These are phyloP conservation scores for Citrullus colocynthis DNA, from an alignment of 306 rosid genomes.

Conservation along the genomic window DNA sequence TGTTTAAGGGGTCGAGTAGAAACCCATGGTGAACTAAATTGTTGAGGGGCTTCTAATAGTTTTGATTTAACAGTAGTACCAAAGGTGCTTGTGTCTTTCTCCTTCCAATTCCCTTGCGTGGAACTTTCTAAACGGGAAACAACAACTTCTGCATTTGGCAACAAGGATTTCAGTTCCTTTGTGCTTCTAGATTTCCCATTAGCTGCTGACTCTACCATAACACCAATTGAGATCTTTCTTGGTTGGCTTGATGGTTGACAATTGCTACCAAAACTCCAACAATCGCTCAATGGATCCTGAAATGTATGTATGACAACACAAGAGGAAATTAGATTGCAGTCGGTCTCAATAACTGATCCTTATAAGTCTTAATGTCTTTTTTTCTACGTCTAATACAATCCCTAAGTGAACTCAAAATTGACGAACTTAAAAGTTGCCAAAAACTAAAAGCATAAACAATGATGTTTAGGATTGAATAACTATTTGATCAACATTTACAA, in stretches of 20 bases:
- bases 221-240: constrained; percentile 84
- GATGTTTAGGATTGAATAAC: not conserved
- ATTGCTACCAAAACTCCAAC: constrained; percentile 57
- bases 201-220: constrained; percentile 44
- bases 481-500: not conserved
- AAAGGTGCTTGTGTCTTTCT: constrained; percentile 12
- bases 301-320: not conserved
- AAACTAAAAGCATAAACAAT: not conserved
- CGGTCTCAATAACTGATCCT: not conserved
- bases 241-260: constrained; percentile 54
- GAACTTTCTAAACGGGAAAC: constrained; percentile 22
- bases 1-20: constrained; percentile 26
- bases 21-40: constrained; percentile 33
- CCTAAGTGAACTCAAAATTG: not conserved
- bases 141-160: constrained; percentile 30
- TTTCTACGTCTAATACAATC: not conserved
- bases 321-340: not conserved
- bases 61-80: constrained; percentile 22
- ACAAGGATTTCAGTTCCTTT: constrained; percentile 23
- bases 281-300: constrained; percentile 45
- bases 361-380: not conserved
- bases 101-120: constrained; percentile 21
- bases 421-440: not conserved
- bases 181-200: constrained; percentile 25
- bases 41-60: constrained; percentile 27